phyloP scores from a whole-genome alignment of 768 basidiomycete genomes.

The Termitomyces sp. region DNA sequence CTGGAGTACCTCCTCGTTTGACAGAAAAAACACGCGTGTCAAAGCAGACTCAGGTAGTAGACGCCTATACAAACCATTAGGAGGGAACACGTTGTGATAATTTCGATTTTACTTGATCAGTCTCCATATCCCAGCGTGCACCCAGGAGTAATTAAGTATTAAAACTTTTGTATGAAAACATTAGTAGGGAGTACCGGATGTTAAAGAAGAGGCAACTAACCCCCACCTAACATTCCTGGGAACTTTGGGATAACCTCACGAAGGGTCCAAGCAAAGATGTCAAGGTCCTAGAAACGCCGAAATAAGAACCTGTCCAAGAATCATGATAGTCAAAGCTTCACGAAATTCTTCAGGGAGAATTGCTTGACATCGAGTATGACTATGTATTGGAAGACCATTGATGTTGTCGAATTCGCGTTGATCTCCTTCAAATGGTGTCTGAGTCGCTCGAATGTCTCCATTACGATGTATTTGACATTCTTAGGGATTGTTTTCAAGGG shows the following conservation, averaged over 20 bases:
- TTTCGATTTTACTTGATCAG: conserved; percentile 50
- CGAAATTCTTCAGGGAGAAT: conserved; percentile 50
- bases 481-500: conserved; percentile 33
- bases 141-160: conserved; percentile 70
- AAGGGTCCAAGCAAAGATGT: conserved; percentile 59
- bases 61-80: conserved; percentile 34
- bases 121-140: conserved; percentile 63
- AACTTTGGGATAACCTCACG: conserved; percentile 65
- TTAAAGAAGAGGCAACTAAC: conserved; percentile 25
- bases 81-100: neutral
- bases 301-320: conserved; percentile 5
- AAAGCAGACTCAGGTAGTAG: conserved; percentile 55
- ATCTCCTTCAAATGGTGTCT: conserved; percentile 50
- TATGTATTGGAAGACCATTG: conserved; percentile 58
- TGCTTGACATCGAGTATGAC: conserved; percentile 59
- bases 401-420: conserved; percentile 25
- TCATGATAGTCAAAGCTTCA: conserved; percentile 22
- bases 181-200: conserved; percentile 4
- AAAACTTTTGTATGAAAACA: conserved; percentile 39
- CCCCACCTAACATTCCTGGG: conserved; percentile 74
- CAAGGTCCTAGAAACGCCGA: conserved; percentile 39
- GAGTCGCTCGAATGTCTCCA: conserved; percentile 51
- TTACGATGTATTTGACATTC: conserved; percentile 34
- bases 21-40: conserved; percentile 63
- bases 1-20: conserved; percentile 44